Evolutionary conservation across 441 rosid genomes (phyloP), one percentile per base, ranked within the genome.

Genomic region (Gossypium aridum): DNA sequence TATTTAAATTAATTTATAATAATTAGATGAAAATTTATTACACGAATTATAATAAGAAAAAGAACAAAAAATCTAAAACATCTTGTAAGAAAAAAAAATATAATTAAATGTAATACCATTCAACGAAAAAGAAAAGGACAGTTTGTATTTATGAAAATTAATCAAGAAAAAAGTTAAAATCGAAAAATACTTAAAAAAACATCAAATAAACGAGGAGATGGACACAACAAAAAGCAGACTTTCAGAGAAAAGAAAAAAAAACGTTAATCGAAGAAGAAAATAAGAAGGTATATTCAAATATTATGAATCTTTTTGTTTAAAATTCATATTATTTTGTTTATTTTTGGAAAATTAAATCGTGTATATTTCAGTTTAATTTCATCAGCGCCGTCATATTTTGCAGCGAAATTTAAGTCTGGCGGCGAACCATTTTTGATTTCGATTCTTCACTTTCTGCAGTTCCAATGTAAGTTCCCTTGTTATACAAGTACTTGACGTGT

Each of bases 271-370:
- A 17, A 20, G 56, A 17, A 20, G 31, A n/a, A 47, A 64, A 61
- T 78, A 61, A 45, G 76, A 4, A 70, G 81, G 70, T 81, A 39
- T 78, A 53, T 43, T 43, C 14, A 43, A 43, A 45, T 45, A 12
- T 45, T 45, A 45, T 45, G 51, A 45, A 45, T 45, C 14, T 45
- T 45, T 12, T 45, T 10, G 51, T 45, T 12, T 45, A 45, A 43
- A 45, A 45, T 45, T 45, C 4, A 45, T 45, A 45, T 45, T 10
- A 45, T 45, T 45, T 1, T 8, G 20, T 22, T 56, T 5, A 2
- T 19, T 56, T 71, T 59, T 0, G 7, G 22, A 23, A 49, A 25
- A 17, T 25, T 47, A 62, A 17, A 31, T 70, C 49, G 19, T 54
- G 17, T 54, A 17, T 31, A 26, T 70, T 28, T 54, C 3, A 3